These are phyloP conservation scores for Pestalotiopsis sp. DNA, from an alignment of 2,329 filamentous ascomycete species.

Conservation along the genomic window DNA sequence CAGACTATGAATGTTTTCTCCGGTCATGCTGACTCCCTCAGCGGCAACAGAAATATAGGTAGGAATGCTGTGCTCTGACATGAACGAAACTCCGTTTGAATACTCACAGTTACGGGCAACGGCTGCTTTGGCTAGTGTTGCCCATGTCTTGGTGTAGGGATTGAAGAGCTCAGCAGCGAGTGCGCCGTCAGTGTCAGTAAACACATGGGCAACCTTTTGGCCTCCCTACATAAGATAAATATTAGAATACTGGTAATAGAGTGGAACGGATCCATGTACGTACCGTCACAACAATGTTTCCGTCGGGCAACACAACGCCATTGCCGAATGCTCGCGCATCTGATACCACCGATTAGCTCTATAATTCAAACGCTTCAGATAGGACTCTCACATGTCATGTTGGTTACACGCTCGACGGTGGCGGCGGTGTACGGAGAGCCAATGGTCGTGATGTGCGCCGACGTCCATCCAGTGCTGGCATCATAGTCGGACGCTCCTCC, in stretches of 20 bases:
- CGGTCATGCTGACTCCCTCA: neutral
- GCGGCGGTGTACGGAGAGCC: slow-evolving; percentile 24
- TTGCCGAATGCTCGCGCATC: slow-evolving; percentile 17
- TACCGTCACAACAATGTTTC: slow-evolving; percentile 44
- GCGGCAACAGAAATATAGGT: neutral
- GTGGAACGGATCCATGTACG: too few species aligned
- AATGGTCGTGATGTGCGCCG: slow-evolving; percentile 51
- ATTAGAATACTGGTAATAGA: too few species aligned
- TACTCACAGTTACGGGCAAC: slow-evolving; percentile 44
- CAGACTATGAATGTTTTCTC: neutral
- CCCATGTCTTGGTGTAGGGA: slow-evolving; percentile 43
- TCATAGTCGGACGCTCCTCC: slow-evolving; percentile 48
- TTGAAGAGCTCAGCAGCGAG: slow-evolving; percentile 50
- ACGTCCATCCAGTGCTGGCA: slow-evolving; percentile 36
- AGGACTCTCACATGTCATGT: slow-evolving; percentile 6
- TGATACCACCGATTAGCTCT: slow-evolving; percentile 26
- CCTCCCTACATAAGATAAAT: slow-evolving; percentile 37
- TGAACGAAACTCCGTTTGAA: too few species aligned
- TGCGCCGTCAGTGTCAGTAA: slow-evolving; percentile 45
- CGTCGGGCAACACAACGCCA: slow-evolving; percentile 39
- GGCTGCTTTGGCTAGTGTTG: slow-evolving; percentile 36
- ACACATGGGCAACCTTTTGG: slow-evolving; percentile 43
- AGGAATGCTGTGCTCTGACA: neutral
- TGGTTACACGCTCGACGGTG: slow-evolving; percentile 2
- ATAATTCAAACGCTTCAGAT: slow-evolving; percentile 20